Percentiles rank a stretch among this genome's conserved stretches.
These are phyloP conservation scores for Leccinum aurantiacum DNA, from an alignment of 768 basidiomycete genomes.

Conservation along the genomic window DNA sequence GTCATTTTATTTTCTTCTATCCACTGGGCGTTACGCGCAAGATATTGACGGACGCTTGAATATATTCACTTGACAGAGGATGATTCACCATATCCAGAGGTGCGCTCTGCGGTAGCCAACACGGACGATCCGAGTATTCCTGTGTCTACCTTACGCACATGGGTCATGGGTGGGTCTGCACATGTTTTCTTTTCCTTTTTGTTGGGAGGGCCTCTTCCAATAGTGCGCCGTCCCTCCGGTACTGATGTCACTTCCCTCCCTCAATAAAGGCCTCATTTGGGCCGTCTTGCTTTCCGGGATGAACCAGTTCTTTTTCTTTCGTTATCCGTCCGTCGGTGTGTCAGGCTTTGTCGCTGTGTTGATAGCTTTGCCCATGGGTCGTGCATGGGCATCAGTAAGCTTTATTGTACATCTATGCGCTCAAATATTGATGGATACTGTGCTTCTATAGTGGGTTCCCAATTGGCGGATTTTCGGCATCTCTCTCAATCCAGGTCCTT, in stretches of 20 bases:
- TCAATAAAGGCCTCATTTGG: conserved; percentile 39
- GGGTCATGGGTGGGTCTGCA: conserved; percentile 46
- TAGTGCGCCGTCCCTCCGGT: neutral
- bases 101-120: conserved; percentile 73
- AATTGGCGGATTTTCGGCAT: conserved; percentile 54
- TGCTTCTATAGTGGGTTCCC: conserved; percentile 44
- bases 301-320: conserved; percentile 78
- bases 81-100: conserved; percentile 85
- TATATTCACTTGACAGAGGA: conserved; percentile 43
- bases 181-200: no score
- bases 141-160: conserved; percentile 55
- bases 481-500: conserved; percentile 70
- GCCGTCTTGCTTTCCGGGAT: conserved; percentile 64
- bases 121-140: conserved; percentile 70
- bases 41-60: neutral
- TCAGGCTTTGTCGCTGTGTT: conserved; percentile 65
- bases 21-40: neutral
- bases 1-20: neutral
- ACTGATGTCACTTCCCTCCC: neutral
- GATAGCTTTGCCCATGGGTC: conserved; percentile 66
- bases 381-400: conserved; percentile 53
- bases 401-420: neutral
- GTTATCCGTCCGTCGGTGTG: conserved; percentile 51
- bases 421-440: neutral
- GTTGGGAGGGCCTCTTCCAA: no score